These are phyloP conservation scores for Globisporangium cystogenes DNA, from an alignment of 352 stramenopile genomes.

Conservation along the genomic window DNA sequence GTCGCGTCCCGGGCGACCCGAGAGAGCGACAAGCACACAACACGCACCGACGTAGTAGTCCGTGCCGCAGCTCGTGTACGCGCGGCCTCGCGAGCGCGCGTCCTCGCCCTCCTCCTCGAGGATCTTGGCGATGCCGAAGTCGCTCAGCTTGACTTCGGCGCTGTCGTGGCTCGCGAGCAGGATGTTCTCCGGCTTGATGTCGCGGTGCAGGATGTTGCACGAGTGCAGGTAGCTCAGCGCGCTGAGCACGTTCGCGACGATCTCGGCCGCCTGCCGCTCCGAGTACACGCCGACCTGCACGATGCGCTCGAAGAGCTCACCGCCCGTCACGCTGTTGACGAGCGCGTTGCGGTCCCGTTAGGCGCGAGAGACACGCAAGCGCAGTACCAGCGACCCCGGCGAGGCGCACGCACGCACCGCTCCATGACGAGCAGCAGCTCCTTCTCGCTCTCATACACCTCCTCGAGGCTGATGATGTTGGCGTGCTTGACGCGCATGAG, in stretches of 20 bases:
- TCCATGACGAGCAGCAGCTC: constrained; percentile 88
- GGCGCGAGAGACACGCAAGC: not conserved
- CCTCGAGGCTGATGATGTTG: constrained; percentile 86
- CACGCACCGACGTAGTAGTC: constrained; percentile 81
- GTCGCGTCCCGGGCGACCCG: not conserved
- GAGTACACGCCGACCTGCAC: constrained; percentile 79
- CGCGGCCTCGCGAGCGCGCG: constrained; percentile 54
- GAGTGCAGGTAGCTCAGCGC: constrained; percentile 74
- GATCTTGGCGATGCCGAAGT: constrained; percentile 84
- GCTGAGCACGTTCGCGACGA: constrained; percentile 65
- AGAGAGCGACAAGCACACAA: not conserved
- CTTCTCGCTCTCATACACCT: constrained; percentile 84
- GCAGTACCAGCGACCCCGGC: not conserved
- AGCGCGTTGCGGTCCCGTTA: too few species aligned
- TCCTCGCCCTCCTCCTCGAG: constrained; percentile 76
- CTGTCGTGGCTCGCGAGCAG: constrained; percentile 70
- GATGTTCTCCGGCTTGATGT: constrained; percentile 86
- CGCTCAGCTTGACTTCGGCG: constrained; percentile 71
- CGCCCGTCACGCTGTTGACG: constrained; percentile 59
- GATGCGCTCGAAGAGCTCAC: constrained; percentile 82
- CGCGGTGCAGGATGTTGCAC: constrained; percentile 76
- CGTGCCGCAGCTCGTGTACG: constrained; percentile 85
- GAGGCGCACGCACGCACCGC: constrained; percentile 27
- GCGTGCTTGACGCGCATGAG: constrained; percentile 80
- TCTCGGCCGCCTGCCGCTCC: constrained; percentile 71